phyloP scores from a whole-genome alignment of 2,329 filamentous ascomycete species.

The Cytospora chrysosperma region DNA sequence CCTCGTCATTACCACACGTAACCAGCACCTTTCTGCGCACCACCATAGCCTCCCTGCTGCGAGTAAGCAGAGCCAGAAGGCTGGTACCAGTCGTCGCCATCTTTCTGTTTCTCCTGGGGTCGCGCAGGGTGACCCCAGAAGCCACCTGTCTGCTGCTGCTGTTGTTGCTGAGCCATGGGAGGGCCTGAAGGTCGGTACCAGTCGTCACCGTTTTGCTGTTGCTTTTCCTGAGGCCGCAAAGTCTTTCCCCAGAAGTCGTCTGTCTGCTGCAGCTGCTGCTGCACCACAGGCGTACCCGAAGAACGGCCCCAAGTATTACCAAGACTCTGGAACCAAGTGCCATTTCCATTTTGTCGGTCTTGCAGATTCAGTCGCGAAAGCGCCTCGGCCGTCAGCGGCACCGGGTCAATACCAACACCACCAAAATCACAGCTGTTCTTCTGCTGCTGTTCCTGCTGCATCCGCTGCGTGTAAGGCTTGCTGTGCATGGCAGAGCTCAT shows the following conservation, averaged over 20 bases:
- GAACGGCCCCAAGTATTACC: not conserved
- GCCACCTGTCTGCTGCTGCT: not conserved
- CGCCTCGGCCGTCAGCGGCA: constrained; percentile 3
- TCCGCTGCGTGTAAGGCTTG: not conserved
- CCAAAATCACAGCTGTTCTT: no score
- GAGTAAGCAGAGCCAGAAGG: not conserved
- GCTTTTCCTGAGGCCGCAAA: not conserved
- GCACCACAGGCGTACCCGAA: not conserved
- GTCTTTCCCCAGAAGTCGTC: not conserved
- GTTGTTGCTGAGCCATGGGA: not conserved
- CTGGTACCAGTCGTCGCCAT: not conserved
- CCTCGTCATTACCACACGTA: not conserved
- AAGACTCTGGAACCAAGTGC: not conserved
- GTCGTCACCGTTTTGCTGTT: not conserved
- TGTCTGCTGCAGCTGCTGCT: not conserved
- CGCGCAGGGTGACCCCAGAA: not conserved
- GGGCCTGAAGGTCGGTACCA: not conserved
- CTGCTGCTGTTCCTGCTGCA: not conserved
- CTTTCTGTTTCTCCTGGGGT: not conserved
- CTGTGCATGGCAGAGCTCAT: no score
- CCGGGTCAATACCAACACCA: not conserved
- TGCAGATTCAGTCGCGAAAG: constrained; percentile 1
- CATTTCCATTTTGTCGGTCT: not conserved
- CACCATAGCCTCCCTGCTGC: not conserved
- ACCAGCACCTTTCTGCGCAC: not conserved